phyloP scores from a whole-genome alignment of 169 alveolate genomes.

The Babesia sp. region DNA sequence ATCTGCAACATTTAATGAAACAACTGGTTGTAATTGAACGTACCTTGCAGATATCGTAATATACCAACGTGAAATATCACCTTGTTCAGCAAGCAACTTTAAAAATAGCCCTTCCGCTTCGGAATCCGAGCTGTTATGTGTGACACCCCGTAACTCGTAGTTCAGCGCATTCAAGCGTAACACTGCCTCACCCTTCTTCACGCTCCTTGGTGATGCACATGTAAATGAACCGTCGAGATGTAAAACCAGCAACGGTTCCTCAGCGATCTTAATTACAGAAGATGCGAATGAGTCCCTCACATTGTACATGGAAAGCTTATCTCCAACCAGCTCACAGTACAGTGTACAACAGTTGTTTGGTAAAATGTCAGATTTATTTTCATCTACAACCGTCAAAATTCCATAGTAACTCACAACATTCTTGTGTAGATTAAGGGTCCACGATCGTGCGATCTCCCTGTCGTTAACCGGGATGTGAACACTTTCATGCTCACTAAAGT shows the following conservation, averaged over 20 bases:
- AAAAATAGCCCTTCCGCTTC: conserved; percentile 4
- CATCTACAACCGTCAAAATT: conserved; percentile 47
- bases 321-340: conserved; percentile 49
- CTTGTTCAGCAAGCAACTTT: background rate
- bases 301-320: conserved; percentile 6
- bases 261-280: background rate
- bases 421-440: conserved; percentile 9
- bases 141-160: background rate
- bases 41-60: conserved; percentile 3
- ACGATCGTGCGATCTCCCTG: background rate
- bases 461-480: conserved; percentile 8
- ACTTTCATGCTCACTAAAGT: conserved; percentile 38
- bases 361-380: conserved; percentile 11
- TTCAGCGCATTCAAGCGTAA: conserved; percentile 5
- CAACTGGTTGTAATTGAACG: background rate
- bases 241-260: conserved; percentile 10
- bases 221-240: conserved; percentile 33
- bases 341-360: background rate
- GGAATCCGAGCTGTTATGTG: background rate
- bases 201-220: background rate
- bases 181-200: background rate
- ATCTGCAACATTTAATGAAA: background rate
- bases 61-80: conserved; percentile 7
- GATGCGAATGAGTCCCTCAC: background rate
- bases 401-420: conserved; percentile 45